phyloP scores from a whole-genome alignment of 176 grass and related monocot genomes.

The Miscanthus lutarioriparius region DNA sequence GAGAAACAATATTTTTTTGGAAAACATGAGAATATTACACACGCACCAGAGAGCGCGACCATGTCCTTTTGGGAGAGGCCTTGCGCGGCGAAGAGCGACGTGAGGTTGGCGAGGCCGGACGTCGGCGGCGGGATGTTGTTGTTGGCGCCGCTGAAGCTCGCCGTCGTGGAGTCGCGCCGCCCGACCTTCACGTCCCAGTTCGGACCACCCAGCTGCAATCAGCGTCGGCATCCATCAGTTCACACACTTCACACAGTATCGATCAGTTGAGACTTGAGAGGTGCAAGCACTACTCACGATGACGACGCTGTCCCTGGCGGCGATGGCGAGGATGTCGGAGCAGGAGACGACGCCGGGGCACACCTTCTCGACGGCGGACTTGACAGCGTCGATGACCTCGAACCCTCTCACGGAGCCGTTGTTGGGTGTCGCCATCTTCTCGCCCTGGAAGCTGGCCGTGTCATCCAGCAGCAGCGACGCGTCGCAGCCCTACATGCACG shows the following conservation, averaged over 20 bases:
- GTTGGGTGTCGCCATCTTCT: slow-evolving; percentile 72
- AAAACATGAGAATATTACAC: no score
- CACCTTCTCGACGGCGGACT: slow-evolving; percentile 54
- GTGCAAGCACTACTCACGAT: not conserved
- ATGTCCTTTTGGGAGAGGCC: slow-evolving; percentile 62
- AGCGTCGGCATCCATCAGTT: no score
- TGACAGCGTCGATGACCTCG: slow-evolving; percentile 73
- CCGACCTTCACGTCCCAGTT: slow-evolving; percentile 64
- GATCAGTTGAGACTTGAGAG: no score
- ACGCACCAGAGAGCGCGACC: slow-evolving; percentile 57
- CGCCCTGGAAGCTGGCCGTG: slow-evolving; percentile 46
- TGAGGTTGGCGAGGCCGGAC: slow-evolving; percentile 53
- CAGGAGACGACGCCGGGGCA: slow-evolving; percentile 91
- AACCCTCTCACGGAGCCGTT: slow-evolving; percentile 65
- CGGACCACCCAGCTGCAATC: slow-evolving; percentile 36
- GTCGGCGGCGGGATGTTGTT: slow-evolving; percentile 58
- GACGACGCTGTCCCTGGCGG: slow-evolving; percentile 56
- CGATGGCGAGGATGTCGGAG: slow-evolving; percentile 82
- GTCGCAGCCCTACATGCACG: slow-evolving; percentile 64
- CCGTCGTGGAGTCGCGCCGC: slow-evolving; percentile 57
- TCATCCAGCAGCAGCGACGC: slow-evolving; percentile 81
- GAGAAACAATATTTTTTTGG: no score
- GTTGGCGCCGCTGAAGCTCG: slow-evolving; percentile 58
- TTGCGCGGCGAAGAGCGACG: slow-evolving; percentile 49
- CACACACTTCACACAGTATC: no score